Base-by-base conservation (phyloP, 2,329 filamentous ascomycete genomes). In the Neonectria ditissima region DNA sequence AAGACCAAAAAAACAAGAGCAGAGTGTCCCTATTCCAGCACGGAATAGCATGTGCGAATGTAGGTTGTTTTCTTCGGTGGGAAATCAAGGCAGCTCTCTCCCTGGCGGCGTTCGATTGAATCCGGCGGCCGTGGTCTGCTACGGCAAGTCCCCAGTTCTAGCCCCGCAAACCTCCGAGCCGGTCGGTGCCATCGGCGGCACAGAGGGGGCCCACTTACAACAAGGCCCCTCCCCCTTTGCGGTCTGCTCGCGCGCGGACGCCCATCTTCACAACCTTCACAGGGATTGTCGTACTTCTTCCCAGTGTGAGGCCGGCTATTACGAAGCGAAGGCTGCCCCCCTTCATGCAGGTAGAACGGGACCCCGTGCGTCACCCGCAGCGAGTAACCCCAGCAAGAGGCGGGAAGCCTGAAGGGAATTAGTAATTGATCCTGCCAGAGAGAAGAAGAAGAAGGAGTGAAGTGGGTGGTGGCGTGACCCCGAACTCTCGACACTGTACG, bases 131-230 rank as follows among this genome's bases (percentile, higher is more conserved):
- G 47, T 48, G 6, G n/a, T 30, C 11, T 45, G 22, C 14, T 26
- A 37, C 34, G 34, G 20, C 43, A 45, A 44, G 20, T 22, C 43
- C 43, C 43, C 14, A 9, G 14, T 37, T 37, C 16, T 26, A 13
- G 18, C 47, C 32, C 54, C 62, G 61, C 61, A 60, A 47, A 43
- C 39, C 44, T 26, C 47, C 63, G 43, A 61, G n/a, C 24, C 45
- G 65, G 58, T 57, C 68, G 66, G 66, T 55, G 66, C 68, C 68
- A 69, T 43, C 50, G 43, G 56, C 51, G 16, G 28, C 30, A 9
- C 39, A 44, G 47, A 43, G 24, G 37, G 41, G 37, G 41, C 67
- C 65, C 55, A 47, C 52, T 47, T 48, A 41, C 54, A 62, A 41
- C 54, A 62, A 57, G 59, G 55, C 68, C 66, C 59, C 66, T 59